These are phyloP conservation scores for Kwoniella heveanensis DNA, from an alignment of 768 basidiomycete genomes.

Conservation along the genomic window DNA sequence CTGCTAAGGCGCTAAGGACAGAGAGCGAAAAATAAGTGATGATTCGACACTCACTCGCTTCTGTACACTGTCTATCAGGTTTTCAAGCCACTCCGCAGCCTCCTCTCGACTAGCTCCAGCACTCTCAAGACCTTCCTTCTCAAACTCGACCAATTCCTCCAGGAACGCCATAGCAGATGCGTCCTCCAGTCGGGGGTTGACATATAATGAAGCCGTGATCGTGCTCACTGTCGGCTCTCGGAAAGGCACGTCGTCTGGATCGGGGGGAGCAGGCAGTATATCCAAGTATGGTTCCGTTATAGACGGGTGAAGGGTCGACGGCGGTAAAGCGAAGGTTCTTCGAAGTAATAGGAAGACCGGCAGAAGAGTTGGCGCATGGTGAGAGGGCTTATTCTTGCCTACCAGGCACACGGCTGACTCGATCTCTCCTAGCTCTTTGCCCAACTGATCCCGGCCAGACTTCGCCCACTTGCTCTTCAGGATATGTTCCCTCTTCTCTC, in stretches of 20 bases:
- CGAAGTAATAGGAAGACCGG: slow-evolving; percentile 42
- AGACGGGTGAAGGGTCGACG: slow-evolving; percentile 27
- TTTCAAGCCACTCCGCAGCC: slow-evolving; percentile 25
- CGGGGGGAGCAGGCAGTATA: slow-evolving; percentile 43
- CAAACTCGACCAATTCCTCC: slow-evolving; percentile 45
- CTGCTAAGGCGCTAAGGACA: too few species aligned
- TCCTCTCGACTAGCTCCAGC: slow-evolving; percentile 30
- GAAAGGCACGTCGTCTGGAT: slow-evolving; percentile 45
- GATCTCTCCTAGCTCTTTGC: slow-evolving; percentile 53
- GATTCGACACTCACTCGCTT: slow-evolving; percentile 50
- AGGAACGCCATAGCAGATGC: slow-evolving; percentile 31
- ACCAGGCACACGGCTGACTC: slow-evolving; percentile 43
- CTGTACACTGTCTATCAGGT: slow-evolving; percentile 37
- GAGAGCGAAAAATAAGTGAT: too few species aligned
- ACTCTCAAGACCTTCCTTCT: slow-evolving; percentile 42
- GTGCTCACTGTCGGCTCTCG: slow-evolving; percentile 48
- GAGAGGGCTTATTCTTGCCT: slow-evolving; percentile 21
- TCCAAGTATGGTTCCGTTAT: slow-evolving; percentile 48
- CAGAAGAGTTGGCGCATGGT: slow-evolving; percentile 28
- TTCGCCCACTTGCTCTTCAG: slow-evolving; percentile 50
- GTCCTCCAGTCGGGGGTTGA: slow-evolving; percentile 50
- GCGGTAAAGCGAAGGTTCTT: slow-evolving; percentile 39
- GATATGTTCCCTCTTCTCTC: slow-evolving; percentile 55
- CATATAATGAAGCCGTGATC: slow-evolving; percentile 49
- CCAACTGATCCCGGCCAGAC: slow-evolving; percentile 47